phyloP scores from a whole-genome alignment of 305 asterid genomes.

The Fraxinus angustifolia region DNA sequence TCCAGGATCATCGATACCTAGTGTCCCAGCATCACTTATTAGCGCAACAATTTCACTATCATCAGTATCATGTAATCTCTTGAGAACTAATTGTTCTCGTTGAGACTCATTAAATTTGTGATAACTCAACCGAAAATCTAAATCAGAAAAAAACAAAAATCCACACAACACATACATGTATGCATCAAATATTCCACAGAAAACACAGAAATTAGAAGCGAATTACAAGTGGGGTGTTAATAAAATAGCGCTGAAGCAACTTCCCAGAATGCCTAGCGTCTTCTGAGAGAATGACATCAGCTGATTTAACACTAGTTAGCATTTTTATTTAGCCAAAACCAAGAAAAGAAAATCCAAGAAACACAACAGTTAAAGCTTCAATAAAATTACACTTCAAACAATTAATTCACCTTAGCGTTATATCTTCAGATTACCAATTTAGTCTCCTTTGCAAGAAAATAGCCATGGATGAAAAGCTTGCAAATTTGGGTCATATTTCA shows the following conservation, averaged over 20 bases:
- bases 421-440: conserved; percentile 87
- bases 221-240: conserved; percentile 81
- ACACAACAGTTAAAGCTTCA: conserved; percentile 13
- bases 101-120: conserved; percentile 85
- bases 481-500: not conserved
- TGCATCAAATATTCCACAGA: not conserved
- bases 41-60: conserved; percentile 60
- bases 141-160: conserved; percentile 24
- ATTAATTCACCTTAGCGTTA: conserved; percentile 56
- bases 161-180: not conserved
- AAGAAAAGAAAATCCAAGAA: conserved; percentile 5
- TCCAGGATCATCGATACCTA: conserved; percentile 92
- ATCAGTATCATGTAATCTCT: conserved; percentile 43
- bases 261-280: conserved; percentile 92
- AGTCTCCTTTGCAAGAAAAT: not conserved
- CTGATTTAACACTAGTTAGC: conserved; percentile 45
- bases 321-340: not conserved
- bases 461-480: not conserved
- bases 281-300: conserved; percentile 81
- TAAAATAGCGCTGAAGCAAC: conserved; percentile 73
- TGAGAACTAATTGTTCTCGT: conserved; percentile 67
- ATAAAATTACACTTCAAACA: conserved; percentile 12
- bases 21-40: conserved; percentile 88
- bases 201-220: conserved; percentile 15
- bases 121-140: conserved; percentile 83